Conservation (phyloP, 2,329 filamentous ascomycete genomes). For the Tolypocladium ophioglossoides region DNA sequence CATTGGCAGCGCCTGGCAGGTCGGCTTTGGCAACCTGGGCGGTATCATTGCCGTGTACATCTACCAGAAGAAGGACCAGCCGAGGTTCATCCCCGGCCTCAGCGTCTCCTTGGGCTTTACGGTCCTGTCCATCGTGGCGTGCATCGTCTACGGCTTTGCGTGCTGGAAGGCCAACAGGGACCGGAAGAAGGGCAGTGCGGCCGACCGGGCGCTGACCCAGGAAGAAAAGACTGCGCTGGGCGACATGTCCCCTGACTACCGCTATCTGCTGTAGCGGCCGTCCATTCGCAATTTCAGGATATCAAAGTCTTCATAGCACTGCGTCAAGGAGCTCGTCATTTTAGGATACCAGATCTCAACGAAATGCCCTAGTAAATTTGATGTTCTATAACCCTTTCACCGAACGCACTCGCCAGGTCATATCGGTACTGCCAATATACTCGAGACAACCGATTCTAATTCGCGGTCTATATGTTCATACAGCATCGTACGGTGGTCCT, state of each 20-base stretch:
- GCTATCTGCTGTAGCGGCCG: slow-evolving; percentile 39
- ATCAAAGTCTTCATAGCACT: not conserved
- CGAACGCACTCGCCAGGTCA: no score
- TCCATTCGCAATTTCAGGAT: no score
- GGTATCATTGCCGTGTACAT: slow-evolving; percentile 68
- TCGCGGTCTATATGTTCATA: no score
- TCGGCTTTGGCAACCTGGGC: slow-evolving; percentile 70
- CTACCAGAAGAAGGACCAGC: slow-evolving; percentile 57
- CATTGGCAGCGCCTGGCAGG: slow-evolving; percentile 65
- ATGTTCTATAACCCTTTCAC: no score
- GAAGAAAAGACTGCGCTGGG: slow-evolving; percentile 52
- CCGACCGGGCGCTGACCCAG: slow-evolving; percentile 36
- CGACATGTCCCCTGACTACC: slow-evolving; percentile 48
- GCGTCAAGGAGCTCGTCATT: not conserved
- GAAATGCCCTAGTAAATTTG: not conserved
- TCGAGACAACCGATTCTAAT: no score
- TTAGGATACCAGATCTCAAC: not conserved
- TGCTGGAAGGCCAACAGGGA: slow-evolving; percentile 51
- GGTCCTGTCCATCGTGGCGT: slow-evolving; percentile 52
- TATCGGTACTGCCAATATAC: no score
- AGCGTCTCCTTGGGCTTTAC: slow-evolving; percentile 67
- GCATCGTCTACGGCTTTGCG: slow-evolving; percentile 46
- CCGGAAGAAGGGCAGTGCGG: slow-evolving; percentile 38
- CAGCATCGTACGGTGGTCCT: not conserved
- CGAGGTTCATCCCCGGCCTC: slow-evolving; percentile 62